Evolutionary conservation across 2,329 filamentous ascomycete species (phyloP), one percentile per base, ranked within the genome.

Genomic region (Phialophora macrospora): DNA sequence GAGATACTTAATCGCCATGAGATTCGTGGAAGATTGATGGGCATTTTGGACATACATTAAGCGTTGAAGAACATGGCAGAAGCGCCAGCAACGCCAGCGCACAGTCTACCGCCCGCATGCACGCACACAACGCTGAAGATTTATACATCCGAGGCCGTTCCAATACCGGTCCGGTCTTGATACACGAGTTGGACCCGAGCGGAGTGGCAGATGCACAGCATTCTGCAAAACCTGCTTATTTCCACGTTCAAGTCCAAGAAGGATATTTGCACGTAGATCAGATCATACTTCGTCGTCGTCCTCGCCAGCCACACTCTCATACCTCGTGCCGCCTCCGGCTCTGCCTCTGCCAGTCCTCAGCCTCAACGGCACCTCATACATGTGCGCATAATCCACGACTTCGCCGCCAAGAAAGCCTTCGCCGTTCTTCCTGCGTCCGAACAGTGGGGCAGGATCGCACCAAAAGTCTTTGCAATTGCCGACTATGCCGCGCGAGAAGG

Each of bases 391-490:
- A 79, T 97, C 92, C 55, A 99, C 87, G 46, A 84, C 81, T 73
- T 90, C 85, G 1, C 95, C 94, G 14, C 88, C 91, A 7, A 99
- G 80, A 57, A 63, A 72, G 14, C 67, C 67, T 17, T 70, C 60
- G 12, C 93, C 93, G 58, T 86, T 89, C 73, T 91, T 87, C 64
- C 90, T 85, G 72, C 84, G 87, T 11, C 90, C 88, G 75, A 97
- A 94, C 20, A 96, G 77, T 0, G 94, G 90, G 1, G 91, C 89
- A 1, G 91, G 88, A 75, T 98, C 95, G 73, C 91, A 94, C 92
- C 93, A 98, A 77, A 99, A 99, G 78, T 99, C 96, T 71, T 87
- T 90, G 79, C 95, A 99, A 75, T 99, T 99, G 65, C 88, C 86
- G n/a, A 96, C 72, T 46, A 92, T 83, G 7, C 95, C 95, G 34